Conservation (phyloP, 2,329 filamentous ascomycete species). For the Colletotrichum sp. region DNA sequence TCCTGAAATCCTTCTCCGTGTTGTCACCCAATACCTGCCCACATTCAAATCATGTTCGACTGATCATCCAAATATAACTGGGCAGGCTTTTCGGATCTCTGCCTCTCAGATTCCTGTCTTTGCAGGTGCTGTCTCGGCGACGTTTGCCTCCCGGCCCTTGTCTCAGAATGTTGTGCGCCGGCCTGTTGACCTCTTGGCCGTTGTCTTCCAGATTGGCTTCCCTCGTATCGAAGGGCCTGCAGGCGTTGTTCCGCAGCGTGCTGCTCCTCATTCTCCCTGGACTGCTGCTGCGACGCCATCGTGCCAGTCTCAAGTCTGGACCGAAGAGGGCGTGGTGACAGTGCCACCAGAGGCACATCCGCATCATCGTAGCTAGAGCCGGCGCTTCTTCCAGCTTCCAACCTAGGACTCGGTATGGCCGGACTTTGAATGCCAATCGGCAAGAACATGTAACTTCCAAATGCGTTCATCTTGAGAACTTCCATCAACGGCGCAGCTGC, state of each 20-base stretch:
- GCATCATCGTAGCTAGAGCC: neutral
- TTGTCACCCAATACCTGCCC: neutral
- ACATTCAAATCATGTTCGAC: neutral
- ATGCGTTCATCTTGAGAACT: neutral
- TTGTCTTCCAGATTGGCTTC: neutral
- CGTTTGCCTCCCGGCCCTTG: neutral
- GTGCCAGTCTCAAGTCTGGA: neutral
- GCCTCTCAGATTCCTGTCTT: neutral
- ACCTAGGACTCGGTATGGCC: neutral
- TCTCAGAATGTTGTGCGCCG: neutral
- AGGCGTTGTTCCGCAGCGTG: neutral
- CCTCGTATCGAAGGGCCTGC: neutral
- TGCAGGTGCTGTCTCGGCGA: neutral
- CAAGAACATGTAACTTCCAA: neutral
- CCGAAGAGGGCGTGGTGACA: neutral
- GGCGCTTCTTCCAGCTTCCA: neutral
- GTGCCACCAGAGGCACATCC: neutral
- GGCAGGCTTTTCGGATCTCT: neutral
- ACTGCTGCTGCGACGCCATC: neutral
- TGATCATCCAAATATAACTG: neutral
- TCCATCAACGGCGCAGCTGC: neutral
- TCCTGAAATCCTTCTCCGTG: neutral
- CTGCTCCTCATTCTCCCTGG: neutral
- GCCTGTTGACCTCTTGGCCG: neutral
- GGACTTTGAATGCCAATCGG: neutral